Evolutionary conservation across 495 filamentous ascomycete species (phyloP).

Genomic region (Aspergillus saccharolyticus): DNA sequence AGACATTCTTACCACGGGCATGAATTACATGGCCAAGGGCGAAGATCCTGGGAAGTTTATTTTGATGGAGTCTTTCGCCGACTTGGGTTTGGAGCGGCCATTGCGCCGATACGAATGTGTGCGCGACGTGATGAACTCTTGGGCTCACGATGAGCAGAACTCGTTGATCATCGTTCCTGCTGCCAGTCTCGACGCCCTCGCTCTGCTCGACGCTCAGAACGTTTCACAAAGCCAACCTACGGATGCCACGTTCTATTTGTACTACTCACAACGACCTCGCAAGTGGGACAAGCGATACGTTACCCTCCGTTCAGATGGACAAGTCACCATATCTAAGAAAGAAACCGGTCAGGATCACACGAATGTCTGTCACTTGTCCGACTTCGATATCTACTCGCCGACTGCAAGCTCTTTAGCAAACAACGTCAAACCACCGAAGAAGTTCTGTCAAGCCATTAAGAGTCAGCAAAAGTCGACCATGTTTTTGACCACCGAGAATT

Average conservation of each 20-base stretch:
- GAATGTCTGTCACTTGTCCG: conserved; percentile 80
- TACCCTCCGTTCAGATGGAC: conserved; percentile 67
- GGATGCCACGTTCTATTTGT: conserved; percentile 62
- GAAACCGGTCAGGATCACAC: conserved; percentile 47
- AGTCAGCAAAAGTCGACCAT: conserved; percentile 87
- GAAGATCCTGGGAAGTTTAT: conserved; percentile 59
- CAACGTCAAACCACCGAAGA: conserved; percentile 67
- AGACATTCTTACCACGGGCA: conserved; percentile 62
- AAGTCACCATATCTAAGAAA: conserved; percentile 72
- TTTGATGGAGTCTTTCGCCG: conserved; percentile 68
- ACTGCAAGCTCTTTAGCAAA: conserved; percentile 58
- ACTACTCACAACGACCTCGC: conserved; percentile 73
- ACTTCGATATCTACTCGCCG: conserved; percentile 87
- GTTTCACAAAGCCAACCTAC: conserved; percentile 56
- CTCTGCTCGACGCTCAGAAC: conserved; percentile 44
- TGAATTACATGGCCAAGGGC: conserved; percentile 47
- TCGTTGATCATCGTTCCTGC: conserved; percentile 55
- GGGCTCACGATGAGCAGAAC: conserved; percentile 75
- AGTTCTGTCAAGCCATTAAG: conserved; percentile 81
- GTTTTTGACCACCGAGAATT: conserved; percentile 77
- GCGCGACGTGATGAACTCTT: conserved; percentile 86
- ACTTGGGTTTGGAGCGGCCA: conserved; percentile 76
- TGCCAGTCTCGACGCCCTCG: conserved; percentile 39
- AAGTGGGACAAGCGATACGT: conserved; percentile 86
- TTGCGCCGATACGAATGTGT: conserved; percentile 83